These are phyloP conservation scores for Erysimum cheiranthoides DNA, from an alignment of 345 rosid species.

Conservation along the genomic window DNA sequence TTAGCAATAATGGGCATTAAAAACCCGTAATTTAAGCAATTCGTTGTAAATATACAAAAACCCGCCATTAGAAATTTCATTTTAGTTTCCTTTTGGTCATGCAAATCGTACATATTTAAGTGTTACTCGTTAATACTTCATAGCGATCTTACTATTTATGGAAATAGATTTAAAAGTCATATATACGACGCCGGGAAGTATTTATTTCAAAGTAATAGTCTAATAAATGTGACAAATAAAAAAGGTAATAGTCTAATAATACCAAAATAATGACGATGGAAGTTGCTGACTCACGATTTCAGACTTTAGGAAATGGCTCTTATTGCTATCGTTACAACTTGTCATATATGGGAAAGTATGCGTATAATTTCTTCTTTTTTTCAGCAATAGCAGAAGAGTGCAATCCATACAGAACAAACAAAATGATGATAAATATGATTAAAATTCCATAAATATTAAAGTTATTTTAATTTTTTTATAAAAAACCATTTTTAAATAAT, in stretches of 20 bases:
- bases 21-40: slow-evolving; percentile 19
- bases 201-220: not conserved
- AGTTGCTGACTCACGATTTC: slow-evolving; percentile 24
- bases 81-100: not conserved
- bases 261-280: slow-evolving; percentile 9
- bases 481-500: not conserved
- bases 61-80: not conserved
- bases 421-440: too few relatives aligned
- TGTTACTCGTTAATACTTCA: slow-evolving; percentile 4
- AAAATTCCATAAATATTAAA: too few relatives aligned
- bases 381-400: not conserved
- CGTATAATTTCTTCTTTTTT: not conserved
- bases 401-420: too few relatives aligned
- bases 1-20: slow-evolving; percentile 18
- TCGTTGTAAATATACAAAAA: not conserved
- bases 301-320: slow-evolving; percentile 13
- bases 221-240: not conserved
- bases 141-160: not conserved
- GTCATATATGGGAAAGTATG: not conserved
- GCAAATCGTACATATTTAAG: slow-evolving; percentile 3
- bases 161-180: not conserved
- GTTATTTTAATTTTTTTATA: too few relatives aligned
- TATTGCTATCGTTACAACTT: slow-evolving; percentile 6
- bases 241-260: slow-evolving; percentile 14
- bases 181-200: not conserved